These are phyloP conservation scores for Fusarium pilosicola DNA, from an alignment of 2,329 filamentous ascomycete genomes.

Conservation along the genomic window DNA sequence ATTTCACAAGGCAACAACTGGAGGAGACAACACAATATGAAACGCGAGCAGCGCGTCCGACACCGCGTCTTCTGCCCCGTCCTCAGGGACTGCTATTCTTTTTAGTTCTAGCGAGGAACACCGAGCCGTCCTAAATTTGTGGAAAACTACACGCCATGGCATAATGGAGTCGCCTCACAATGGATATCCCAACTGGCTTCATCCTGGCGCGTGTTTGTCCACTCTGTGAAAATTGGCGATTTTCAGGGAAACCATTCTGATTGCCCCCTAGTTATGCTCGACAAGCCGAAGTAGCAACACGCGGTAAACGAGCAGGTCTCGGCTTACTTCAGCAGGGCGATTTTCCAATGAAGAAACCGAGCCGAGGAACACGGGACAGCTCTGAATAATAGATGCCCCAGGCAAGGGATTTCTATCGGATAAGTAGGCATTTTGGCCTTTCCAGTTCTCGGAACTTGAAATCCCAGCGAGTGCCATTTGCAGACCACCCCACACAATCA, in stretches of 20 bases:
- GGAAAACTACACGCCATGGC: constrained; percentile 26
- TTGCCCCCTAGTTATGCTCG: background rate
- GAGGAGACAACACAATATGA: constrained; percentile 29
- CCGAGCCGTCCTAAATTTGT: background rate
- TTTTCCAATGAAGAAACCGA: background rate
- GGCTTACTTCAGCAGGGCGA: constrained; percentile 21
- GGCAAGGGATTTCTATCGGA: background rate
- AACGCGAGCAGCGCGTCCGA: constrained; percentile 18
- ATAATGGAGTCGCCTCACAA: constrained; percentile 27
- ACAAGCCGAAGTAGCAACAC: constrained; percentile 14
- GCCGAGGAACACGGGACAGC: background rate
- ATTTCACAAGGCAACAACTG: constrained; percentile 13
- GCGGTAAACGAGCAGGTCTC: constrained; percentile 27
- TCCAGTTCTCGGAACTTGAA: constrained; percentile 14
- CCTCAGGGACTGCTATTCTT: constrained; percentile 6
- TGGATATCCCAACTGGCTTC: constrained; percentile 32
- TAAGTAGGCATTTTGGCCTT: background rate
- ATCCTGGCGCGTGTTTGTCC: constrained; percentile 27
- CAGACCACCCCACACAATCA: constrained; percentile 28
- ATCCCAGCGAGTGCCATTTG: constrained; percentile 12
- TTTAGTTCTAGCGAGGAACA: constrained; percentile 16
- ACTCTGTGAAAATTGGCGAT: constrained; percentile 13
- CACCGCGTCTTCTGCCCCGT: constrained; percentile 20
- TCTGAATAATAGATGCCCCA: background rate
- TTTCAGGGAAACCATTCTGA: constrained; percentile 9